Base-by-base conservation (phyloP, 306 rosid genomes). In the Cicer pinnatifidum region DNA sequence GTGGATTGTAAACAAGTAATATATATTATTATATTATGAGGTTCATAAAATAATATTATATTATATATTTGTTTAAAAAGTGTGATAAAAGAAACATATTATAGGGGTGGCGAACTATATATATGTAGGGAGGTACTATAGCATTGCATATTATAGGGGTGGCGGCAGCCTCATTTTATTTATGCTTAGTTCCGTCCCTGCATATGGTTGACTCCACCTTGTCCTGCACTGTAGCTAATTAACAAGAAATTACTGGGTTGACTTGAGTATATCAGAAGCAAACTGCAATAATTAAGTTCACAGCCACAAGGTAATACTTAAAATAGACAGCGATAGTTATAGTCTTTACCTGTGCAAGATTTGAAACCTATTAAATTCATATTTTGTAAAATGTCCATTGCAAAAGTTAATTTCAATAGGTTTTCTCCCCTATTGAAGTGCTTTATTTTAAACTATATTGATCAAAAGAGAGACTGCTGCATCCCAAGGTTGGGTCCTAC, bases 201-300 rank as follows among this genome's bases (percentile, higher is more conserved):
- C 62, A 37, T 53, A 43, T 69, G 48, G 1, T 59, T 46, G 23
- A 38, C 64, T 58, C 75, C 61, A 58, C 11, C 6, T 45, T 6
- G 75, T 37, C 53, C 62, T 37, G 75, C 46, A 53, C 43, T 66
- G 43, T 39, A 19, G 39, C 73, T 41, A 52, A 11, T 57, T 19
- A 57, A 38, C 63, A 57, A 9, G 45, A 3, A 66, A 43, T 35
- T 66, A 13, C 59, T 53, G 67, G 58, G 28, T 57, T 68, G 75
- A 56, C 52, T 67, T 76, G 58, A 17, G 47, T 47, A 12, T 17
- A 33, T 15, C 33, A 38, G 53, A 59, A 69, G 28, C 46, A 60
- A 69, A 39, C 15, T 70, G 71, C 60, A 69, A 70, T 69, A 48
- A 38, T 78, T 50, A 47, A 64, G 60, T 40, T 39, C 69, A 60